phyloP scores from a whole-genome alignment of 352 stramenopile species.

The Globisporangium ultimum region DNA sequence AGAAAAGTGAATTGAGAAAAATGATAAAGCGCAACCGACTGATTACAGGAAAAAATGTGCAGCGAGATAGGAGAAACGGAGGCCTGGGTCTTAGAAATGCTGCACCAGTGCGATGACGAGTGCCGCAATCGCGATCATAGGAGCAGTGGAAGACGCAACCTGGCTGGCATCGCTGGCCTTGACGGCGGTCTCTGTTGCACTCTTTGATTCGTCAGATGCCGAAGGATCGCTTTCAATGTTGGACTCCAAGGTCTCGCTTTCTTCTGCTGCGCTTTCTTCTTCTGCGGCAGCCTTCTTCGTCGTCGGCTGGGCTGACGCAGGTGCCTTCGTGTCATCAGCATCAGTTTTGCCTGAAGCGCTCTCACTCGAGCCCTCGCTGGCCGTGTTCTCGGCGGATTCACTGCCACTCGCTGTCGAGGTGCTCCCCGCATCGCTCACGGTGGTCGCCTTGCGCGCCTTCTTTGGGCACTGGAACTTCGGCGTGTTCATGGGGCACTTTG shows the following conservation, averaged over 20 bases:
- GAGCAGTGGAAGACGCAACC: not conserved
- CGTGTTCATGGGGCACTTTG: conserved; percentile 22
- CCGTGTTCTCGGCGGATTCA: not conserved
- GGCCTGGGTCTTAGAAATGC: conserved; percentile 25
- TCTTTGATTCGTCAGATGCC: not conserved
- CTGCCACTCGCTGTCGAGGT: not conserved
- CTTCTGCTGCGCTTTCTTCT: no score
- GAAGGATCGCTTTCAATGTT: not conserved
- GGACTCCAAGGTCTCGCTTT: not conserved
- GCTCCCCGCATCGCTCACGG: not conserved
- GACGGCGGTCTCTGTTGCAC: not conserved
- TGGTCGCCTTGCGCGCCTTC: not conserved
- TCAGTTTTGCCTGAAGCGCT: no score
- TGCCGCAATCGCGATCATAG: not conserved
- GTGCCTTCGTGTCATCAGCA: not conserved
- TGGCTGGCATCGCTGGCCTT: not conserved
- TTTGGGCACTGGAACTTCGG: conserved; percentile 6
- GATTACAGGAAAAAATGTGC: not conserved
- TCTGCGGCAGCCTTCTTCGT: not conserved
- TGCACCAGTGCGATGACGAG: conserved; percentile 6
- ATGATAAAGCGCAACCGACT: not conserved
- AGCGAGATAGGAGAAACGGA: conserved; percentile 21
- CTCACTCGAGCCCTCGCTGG: no score
- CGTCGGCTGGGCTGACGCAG: not conserved
- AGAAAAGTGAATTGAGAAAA: not conserved